Evolutionary conservation across 805 yeast genomes (phyloP).

Genomic region (Candida xyloterini): DNA sequence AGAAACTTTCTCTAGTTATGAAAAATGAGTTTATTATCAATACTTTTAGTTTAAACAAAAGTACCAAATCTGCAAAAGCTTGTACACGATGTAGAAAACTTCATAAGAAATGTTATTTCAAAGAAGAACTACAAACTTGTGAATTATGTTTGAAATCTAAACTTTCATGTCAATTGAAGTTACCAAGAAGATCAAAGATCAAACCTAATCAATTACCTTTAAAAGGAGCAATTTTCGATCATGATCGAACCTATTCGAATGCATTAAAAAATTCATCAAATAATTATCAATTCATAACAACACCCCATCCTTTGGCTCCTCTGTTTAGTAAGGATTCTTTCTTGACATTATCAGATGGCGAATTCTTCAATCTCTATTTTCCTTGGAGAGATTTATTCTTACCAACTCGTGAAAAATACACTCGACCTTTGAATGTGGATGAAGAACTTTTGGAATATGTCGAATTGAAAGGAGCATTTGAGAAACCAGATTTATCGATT

Average conservation of each 20-base stretch:
- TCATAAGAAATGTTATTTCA: slow-evolving; percentile 24
- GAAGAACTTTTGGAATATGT: slow-evolving; percentile 25
- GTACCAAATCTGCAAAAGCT: slow-evolving; percentile 20
- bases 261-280: slow-evolving; percentile 22
- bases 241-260: slow-evolving; percentile 28
- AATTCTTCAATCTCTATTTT: slow-evolving; percentile 28
- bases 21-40: slow-evolving; percentile 10
- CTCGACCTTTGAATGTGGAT: slow-evolving; percentile 18
- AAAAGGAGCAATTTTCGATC: slow-evolving; percentile 9
- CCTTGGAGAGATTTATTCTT: slow-evolving; percentile 32
- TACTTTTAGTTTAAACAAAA: slow-evolving; percentile 19
- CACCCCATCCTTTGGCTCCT: slow-evolving; percentile 34
- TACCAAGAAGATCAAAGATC: background rate
- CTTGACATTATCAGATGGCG: slow-evolving; percentile 31
- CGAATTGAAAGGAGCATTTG: slow-evolving; percentile 26
- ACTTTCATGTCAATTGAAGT: slow-evolving; percentile 7
- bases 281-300: slow-evolving; percentile 30
- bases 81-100: slow-evolving; percentile 26
- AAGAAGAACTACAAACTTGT: slow-evolving; percentile 12
- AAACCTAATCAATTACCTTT: background rate
- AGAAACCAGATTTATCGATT: slow-evolving; percentile 21
- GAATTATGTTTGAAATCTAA: slow-evolving; percentile 14
- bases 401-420: slow-evolving; percentile 15
- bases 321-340: slow-evolving; percentile 32
- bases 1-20: slow-evolving; percentile 2